Evolutionary conservation across 495 filamentous ascomycete species (phyloP), one percentile per base, ranked within the genome.

Genomic region (Annulohypoxylon maeteangense): DNA sequence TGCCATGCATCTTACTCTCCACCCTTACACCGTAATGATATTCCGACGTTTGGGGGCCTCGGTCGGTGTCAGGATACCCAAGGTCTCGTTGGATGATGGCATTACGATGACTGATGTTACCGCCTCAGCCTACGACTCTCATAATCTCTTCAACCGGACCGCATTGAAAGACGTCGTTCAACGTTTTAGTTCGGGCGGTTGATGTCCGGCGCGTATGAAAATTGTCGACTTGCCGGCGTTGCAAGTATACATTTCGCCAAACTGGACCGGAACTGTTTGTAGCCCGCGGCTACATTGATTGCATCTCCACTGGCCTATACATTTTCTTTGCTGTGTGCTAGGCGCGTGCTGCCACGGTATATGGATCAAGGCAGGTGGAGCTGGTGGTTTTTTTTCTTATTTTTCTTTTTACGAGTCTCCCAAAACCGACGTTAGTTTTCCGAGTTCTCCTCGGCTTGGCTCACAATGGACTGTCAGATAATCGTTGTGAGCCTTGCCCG

Each of bases 41-140:
- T 74, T 36, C 36, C 65, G 68, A 75, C 55, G 44, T 65, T 65
- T 74, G 44, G 56, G 68, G 36, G 50, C 44, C 54, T 50, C 63
- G 51, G 64, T 67, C 38, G 61, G 65, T 62, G 67, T 55, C 53
- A 71, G 73, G 73, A 77, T 77, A 77, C 68, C 56, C 63, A 65
- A 66, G 67, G 56, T 63, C 65, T 67, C 50, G 58, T 75, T 77
- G 75, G 75, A 77, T 77, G 75, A 61, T 51, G 70, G 73, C 67
- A 67, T 72, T 57, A 75, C 56, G 75, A 74, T 66, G 59, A 61
- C 64, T 75, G 72, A 64, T 32, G 71, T 70, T 70, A 76, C 54
- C 45, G 61, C 65, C 60, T 65, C 73, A 62, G 65, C 70, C 59
- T 12, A 75, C 32, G 60, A 75, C 45, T 60, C 29, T 51, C 53